Conservation (phyloP, 257 asterid species). For the Capsicum chinense region DNA sequence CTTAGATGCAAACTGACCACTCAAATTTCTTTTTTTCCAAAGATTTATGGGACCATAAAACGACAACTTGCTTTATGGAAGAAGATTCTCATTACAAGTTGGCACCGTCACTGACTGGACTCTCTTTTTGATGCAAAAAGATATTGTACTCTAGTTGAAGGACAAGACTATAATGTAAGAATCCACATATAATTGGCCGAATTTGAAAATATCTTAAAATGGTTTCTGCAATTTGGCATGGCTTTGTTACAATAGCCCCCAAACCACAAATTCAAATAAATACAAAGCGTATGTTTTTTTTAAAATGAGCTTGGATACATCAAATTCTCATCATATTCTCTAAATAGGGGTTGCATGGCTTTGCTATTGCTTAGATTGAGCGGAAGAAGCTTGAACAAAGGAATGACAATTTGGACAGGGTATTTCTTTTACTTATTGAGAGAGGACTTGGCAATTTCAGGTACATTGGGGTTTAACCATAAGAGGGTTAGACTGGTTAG, state of each 20-base stretch:
- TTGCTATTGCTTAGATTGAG: background rate
- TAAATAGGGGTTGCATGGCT: background rate
- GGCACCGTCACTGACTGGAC: background rate
- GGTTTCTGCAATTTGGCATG: background rate
- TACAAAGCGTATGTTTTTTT: background rate
- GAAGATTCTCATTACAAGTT: constrained; percentile 24
- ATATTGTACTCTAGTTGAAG: background rate
- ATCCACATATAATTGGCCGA: background rate
- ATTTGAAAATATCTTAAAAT: background rate
- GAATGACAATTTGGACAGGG: constrained; percentile 21
- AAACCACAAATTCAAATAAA: background rate
- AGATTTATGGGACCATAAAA: constrained; percentile 22
- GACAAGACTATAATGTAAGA: constrained; percentile 9
- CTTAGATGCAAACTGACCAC: constrained; percentile 19
- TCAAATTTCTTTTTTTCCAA: background rate
- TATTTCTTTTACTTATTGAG: background rate
- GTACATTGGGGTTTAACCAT: background rate
- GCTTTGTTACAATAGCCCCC: background rate
- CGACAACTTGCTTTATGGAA: background rate
- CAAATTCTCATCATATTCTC: background rate
- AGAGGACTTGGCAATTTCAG: background rate
- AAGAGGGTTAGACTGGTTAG: background rate
- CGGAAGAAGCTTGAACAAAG: background rate
- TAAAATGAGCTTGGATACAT: background rate
- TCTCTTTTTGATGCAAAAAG: background rate